Evolutionary conservation across 1,284 basidiomycete genomes (phyloP), one percentile per base, ranked within the genome.

Genomic region (Farysia itapuensis): DNA sequence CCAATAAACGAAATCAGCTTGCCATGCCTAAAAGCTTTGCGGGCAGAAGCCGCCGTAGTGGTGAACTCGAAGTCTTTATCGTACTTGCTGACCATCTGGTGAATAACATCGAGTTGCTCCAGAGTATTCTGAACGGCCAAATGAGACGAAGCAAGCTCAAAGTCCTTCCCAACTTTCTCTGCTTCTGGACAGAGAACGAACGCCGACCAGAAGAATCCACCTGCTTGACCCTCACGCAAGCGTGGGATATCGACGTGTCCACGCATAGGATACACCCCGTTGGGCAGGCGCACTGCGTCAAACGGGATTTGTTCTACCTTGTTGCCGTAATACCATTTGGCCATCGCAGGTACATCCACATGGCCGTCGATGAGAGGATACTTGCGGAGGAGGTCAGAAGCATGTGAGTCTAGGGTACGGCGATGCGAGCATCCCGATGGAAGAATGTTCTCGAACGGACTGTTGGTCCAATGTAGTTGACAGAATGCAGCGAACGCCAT

Each of bases 1-100:
- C 59, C 59, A 41, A 63, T 48, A 14, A 57, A 63, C 32, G 48
- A 46, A 41, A 72, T 61, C 41, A 72, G 44, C 49, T 61, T 60
- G 21, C 69, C 67, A 18, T 43, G 20, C 19, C 44, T 48, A 50
- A 72, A 72, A 1, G 56, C 47, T 9, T 52, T 41, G 25, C 65
- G 48, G 4, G 58, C 59, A 7, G 39, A 51, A 2, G 31, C 24
- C n/a, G 37, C 59, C 16, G 31, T 44, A 0, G 29, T 23, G 0
- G 44, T 44, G 13, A 63, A 35, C 4, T n/a, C 39, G 34, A 63
- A 63, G 22, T 57, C 59, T 34, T 34, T 5, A 9, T 21, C n/a
- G 26, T 50, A 67, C 19, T 24, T 39, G 30, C 39, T 34, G n/a
- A 39, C 48, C 40, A 67, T 39, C 32, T 59, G 50, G n/a, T 41